phyloP scores from a whole-genome alignment of 495 filamentous ascomycete genomes.

The Penicillium canariense region DNA sequence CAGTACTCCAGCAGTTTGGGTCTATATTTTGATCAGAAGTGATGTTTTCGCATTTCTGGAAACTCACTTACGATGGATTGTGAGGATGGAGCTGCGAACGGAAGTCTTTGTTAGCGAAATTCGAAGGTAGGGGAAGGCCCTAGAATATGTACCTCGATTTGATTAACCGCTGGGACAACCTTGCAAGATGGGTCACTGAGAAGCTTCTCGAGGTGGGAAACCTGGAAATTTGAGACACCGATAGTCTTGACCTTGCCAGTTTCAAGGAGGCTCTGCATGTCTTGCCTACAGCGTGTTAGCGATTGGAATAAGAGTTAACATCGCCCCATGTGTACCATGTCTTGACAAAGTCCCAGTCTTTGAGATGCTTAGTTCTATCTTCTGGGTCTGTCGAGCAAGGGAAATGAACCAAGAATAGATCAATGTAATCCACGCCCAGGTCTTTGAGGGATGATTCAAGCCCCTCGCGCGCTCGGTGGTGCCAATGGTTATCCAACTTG shows the following conservation, averaged over 20 bases:
- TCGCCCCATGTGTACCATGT: conserved; percentile 69
- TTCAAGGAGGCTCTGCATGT: conserved; percentile 56
- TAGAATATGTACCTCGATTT: conserved; percentile 63
- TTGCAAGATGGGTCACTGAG: conserved; percentile 28
- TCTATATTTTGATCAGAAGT: too few relatives aligned
- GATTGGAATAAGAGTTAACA: too few relatives aligned
- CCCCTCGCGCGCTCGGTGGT: conserved; percentile 27
- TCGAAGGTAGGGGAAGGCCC: conserved; percentile 64
- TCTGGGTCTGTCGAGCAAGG: conserved; percentile 62
- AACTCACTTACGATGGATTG: too few relatives aligned
- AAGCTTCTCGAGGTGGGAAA: conserved; percentile 44
- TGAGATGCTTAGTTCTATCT: conserved; percentile 54
- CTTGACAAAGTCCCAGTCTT: conserved; percentile 78
- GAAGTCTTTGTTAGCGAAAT: too few relatives aligned
- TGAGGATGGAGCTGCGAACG: too few relatives aligned
- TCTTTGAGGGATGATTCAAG: conserved; percentile 53
- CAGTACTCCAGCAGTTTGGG: conserved; percentile 46
- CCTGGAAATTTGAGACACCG: conserved; percentile 57
- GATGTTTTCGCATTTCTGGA: too few relatives aligned
- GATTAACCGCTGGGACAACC: conserved; percentile 54
- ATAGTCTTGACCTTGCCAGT: conserved; percentile 58
- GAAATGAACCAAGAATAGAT: conserved; percentile 75
- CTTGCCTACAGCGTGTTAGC: too few relatives aligned
- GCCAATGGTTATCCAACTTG: conserved; percentile 56
- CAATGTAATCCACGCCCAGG: conserved; percentile 64